Conservation (phyloP, 1,139 yeast species). For the Ashbya aceris region DNA sequence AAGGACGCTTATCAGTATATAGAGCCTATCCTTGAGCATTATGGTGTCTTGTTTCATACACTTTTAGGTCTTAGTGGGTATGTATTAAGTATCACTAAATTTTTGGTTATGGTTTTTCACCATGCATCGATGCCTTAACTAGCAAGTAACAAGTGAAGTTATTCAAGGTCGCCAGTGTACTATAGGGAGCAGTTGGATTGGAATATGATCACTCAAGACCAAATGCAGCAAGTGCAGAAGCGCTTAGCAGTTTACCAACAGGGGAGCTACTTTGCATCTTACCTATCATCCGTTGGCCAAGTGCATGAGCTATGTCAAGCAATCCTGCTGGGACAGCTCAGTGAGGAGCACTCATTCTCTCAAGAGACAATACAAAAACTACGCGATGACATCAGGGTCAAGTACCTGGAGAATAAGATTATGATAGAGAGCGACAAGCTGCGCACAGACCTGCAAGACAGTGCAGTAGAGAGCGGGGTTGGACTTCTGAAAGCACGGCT, state of each 20-base stretch:
- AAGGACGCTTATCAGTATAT: conserved; percentile 18
- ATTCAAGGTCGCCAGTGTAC: no score
- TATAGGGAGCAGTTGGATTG: no score
- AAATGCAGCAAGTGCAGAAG: conserved; percentile 6
- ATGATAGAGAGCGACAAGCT: conserved; percentile 9
- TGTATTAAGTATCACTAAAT: background rate
- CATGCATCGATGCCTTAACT: no score
- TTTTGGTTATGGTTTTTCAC: no score
- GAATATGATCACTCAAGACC: background rate
- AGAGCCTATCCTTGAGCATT: conserved; percentile 19
- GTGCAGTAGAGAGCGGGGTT: conserved; percentile 9
- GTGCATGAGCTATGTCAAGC: conserved; percentile 4
- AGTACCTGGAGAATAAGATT: conserved; percentile 7
- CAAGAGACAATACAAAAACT: conserved; percentile 5
- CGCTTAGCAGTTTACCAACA: conserved; percentile 9
- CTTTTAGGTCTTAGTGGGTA: background rate
- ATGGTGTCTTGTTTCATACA: background rate
- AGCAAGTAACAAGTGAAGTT: no score
- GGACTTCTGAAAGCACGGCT: conserved; percentile 6
- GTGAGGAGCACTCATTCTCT: conserved; percentile 6
- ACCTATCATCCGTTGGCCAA: conserved; percentile 6
- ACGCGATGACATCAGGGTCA: conserved; percentile 3
- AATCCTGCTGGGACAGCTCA: conserved; percentile 5
- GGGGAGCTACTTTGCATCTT: conserved; percentile 5
- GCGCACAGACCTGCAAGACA: conserved; percentile 5